Evolutionary conservation across 2,329 filamentous ascomycete species (phyloP).

Genomic region (Coniochaeta sp.): DNA sequence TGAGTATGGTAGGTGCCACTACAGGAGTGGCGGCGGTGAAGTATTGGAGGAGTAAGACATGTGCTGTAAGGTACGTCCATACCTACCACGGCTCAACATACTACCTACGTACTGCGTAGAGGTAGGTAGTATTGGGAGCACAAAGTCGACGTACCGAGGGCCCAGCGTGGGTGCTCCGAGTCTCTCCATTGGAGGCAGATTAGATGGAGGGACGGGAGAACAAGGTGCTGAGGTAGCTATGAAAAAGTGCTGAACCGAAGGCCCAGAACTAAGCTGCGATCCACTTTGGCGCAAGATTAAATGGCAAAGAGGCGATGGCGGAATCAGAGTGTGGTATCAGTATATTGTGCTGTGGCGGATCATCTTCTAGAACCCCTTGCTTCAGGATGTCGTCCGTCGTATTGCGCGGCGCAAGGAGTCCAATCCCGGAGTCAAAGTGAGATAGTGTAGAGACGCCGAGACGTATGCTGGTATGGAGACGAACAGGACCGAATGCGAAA

Average conservation of each 20-base stretch:
- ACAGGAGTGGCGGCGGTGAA: not conserved
- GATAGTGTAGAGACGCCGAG: too few relatives aligned
- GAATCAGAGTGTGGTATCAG: not conserved
- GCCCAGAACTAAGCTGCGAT: not conserved
- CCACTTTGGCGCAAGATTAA: not conserved
- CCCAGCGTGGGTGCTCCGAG: not conserved
- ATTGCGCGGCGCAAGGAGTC: not conserved
- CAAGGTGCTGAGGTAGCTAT: not conserved
- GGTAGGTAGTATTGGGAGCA: too few relatives aligned
- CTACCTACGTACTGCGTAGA: too few relatives aligned
- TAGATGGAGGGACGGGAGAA: not conserved
- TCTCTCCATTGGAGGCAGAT: not conserved
- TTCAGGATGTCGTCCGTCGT: not conserved
- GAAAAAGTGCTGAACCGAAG: not conserved
- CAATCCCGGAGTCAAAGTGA: not conserved
- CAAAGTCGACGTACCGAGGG: too few relatives aligned
- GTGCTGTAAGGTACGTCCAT: too few relatives aligned
- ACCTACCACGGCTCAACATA: not conserved
- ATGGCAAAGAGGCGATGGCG: not conserved
- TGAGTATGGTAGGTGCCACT: not conserved
- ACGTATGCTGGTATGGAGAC: too few relatives aligned
- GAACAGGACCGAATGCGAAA: not conserved
- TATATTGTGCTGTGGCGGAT: not conserved
- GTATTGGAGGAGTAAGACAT: not conserved
- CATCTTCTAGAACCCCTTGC: not conserved